Base-by-base conservation (phyloP, 257 asterid genomes). In the Plectranthus barbatus region DNA sequence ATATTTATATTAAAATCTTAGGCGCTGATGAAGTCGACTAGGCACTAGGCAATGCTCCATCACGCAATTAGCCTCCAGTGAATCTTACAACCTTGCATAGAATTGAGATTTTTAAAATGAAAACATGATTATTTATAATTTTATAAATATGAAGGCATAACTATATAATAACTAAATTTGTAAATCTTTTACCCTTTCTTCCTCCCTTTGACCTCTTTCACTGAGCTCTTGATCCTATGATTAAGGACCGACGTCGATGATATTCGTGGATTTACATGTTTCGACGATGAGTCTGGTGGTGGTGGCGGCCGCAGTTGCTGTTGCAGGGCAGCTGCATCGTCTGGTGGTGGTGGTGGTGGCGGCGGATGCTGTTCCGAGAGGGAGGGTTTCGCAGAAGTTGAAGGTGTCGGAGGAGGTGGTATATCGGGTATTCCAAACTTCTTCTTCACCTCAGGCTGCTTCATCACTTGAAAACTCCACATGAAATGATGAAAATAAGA, bases 171-270 rank as follows among this genome's bases (percentile, higher is more conserved):
- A 10, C 24, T 31, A 17, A 9, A 8, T 8, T 6, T 54, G 57
- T 29, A 4, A 29, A 78, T 82, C 73, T 10, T 26, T 11, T 7
- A n/a, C 80, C 83, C 81, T 74, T 80, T 83, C 83, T 86, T 89
- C 83, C 84, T 87, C 46, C 84, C 92, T 68, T 85, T 93, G 37
- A 90, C 95, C 74, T 87, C 85, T 74, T 60, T 85, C 80, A 85
- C 95, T 61, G 87, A 80, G 73, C 74, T 84, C 78, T 39, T 85
- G 55, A 93, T 59, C 84, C 83, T 83, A 37, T 83, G 90, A 70
- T 77, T 86, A 12, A 87, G 86, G 17, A 69, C 65, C 0, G 94
- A 70, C 4, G 97, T 75, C 7, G 92, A 64, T 4, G 94, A 7
- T 44, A 73, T 29, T 56, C 50, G 74, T 66, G 66, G 80, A 53